Percentiles rank a stretch among this genome's conserved stretches.
phyloP scores from a whole-genome alignment of 768 basidiomycete genomes.

The Termitomyces sp. region DNA sequence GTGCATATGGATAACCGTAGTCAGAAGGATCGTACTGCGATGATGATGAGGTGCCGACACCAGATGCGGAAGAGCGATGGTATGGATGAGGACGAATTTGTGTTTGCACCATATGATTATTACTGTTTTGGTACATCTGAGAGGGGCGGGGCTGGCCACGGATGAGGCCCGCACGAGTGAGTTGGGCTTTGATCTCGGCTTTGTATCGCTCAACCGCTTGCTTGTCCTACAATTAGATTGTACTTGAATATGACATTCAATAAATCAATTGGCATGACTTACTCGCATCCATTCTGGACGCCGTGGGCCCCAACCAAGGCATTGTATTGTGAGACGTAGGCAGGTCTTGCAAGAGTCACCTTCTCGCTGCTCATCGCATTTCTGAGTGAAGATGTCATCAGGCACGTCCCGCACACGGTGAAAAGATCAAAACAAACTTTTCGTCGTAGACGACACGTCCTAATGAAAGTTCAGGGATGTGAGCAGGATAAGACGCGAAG shows the following conservation, averaged over 20 bases:
- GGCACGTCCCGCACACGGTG: neutral
- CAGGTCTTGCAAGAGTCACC: conserved; percentile 82
- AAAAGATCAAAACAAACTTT: conserved; percentile 50
- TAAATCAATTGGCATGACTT: conserved; percentile 18
- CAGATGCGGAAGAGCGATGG: conserved; percentile 31
- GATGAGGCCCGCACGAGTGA: conserved; percentile 75
- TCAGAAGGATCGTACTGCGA: conserved; percentile 24
- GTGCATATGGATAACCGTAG: conserved; percentile 24
- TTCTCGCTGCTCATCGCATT: conserved; percentile 86
- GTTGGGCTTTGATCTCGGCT: conserved; percentile 78
- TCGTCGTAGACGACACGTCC: conserved; percentile 82
- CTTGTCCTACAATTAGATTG: conserved; percentile 58
- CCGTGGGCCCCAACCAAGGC: conserved; percentile 81
- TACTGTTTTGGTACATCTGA: conserved; percentile 37
- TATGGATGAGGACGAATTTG: conserved; percentile 27
- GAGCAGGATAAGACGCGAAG: conserved; percentile 7
- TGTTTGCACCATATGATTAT: conserved; percentile 24
- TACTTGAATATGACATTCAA: neutral
- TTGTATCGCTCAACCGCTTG: conserved; percentile 80
- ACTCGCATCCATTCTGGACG: conserved; percentile 92
- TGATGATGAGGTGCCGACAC: conserved; percentile 18
- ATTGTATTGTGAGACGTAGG: conserved; percentile 74
- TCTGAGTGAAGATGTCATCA: conserved; percentile 41
- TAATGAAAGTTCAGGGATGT: conserved; percentile 26
- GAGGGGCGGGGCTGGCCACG: conserved; percentile 77